Base-by-base conservation (phyloP, 352 stramenopile species). In the Bremia lactucae region DNA sequence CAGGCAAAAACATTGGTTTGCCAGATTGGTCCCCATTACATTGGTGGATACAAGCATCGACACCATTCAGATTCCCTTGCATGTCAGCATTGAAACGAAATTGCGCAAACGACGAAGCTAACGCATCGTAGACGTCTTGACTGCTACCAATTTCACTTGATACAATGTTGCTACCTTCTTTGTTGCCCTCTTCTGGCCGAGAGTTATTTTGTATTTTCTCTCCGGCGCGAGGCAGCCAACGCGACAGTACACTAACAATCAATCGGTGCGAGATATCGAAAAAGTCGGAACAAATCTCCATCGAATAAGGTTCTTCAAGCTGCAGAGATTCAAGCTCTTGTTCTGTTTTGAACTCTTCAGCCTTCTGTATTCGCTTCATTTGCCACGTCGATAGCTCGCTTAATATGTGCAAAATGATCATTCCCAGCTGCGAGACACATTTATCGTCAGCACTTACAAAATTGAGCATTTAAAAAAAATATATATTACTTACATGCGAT, bases 351-450 rank as follows among this genome's bases (percentile, higher is more conserved):
- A 83, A 82, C 38, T 91, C 79, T 56, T 94, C 79, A 0, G 66
- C 67, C 42, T 83, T 85, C 39, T 94, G 78, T 79, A 94, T 90
- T 42, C 76, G 77, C 37, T 91, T 87, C 76, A 94, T 91, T 64
- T 93, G 77, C 78, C 81, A 93, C 18, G 72, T 69, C 2, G 78
- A 87, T 2, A 93, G 39, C 20, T 90, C 78, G 14, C 78, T 83
- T 19, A 93, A 34, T 25, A 93, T 68, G 36, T 68, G 60, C 16
- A 93, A 47, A 37, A 88, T 31, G 22, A 91, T 48, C 47, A 91
- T 66, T 0, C 74, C 78, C 5, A 93, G 49, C 80, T 90, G 38
- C 28, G 4, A 59, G 15, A 28, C 11, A 46, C 24, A 29, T 24
- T 15, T 2, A 28, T 41, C 11, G 35, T 63, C 56, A 55, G 34